Percentiles rank a stretch among this genome's conserved stretches.
Evolutionary conservation across 2,329 filamentous ascomycete species (phyloP).

Genomic region (Cytospora schulzeri): DNA sequence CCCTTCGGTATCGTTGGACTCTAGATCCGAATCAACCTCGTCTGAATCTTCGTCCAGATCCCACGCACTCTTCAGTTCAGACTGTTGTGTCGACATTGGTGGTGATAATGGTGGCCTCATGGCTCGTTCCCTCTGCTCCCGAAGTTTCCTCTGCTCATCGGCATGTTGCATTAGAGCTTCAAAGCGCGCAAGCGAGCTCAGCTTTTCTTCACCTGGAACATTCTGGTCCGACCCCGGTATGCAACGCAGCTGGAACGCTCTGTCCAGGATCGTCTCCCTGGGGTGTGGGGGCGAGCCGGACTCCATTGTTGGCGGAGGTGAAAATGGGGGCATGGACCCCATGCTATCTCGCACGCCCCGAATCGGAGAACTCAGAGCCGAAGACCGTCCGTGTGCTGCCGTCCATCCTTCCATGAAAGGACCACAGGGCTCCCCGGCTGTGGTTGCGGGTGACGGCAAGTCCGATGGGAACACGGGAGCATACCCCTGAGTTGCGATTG

Average conservation of each 20-base stretch:
- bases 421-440: conserved; percentile 53
- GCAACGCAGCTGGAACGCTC: conserved; percentile 64
- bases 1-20: conserved; percentile 42
- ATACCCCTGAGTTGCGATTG: conserved; percentile 49
- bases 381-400: conserved; percentile 60
- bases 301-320: conserved; percentile 40
- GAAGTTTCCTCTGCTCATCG: conserved; percentile 52
- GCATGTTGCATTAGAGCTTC: conserved; percentile 66
- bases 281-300: conserved; percentile 55
- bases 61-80: conserved; percentile 51
- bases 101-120: conserved; percentile 17
- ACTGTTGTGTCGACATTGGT: conserved; percentile 33
- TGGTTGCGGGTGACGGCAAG: conserved; percentile 58
- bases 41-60: conserved; percentile 53
- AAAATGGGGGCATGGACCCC: conserved; percentile 48
- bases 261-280: conserved; percentile 67
- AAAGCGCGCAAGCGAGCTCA: conserved; percentile 66
- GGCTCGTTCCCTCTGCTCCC: conserved; percentile 37
- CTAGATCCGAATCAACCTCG: conserved; percentile 43
- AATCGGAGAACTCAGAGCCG: conserved; percentile 58
- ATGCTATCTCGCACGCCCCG: conserved; percentile 55
- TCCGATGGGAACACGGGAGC: conserved; percentile 55
- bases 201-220: conserved; percentile 60
- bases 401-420: conserved; percentile 65
- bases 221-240: conserved; percentile 62